phyloP scores from a whole-genome alignment of 805 yeast genomes.

The Isabelozyma heimii region DNA sequence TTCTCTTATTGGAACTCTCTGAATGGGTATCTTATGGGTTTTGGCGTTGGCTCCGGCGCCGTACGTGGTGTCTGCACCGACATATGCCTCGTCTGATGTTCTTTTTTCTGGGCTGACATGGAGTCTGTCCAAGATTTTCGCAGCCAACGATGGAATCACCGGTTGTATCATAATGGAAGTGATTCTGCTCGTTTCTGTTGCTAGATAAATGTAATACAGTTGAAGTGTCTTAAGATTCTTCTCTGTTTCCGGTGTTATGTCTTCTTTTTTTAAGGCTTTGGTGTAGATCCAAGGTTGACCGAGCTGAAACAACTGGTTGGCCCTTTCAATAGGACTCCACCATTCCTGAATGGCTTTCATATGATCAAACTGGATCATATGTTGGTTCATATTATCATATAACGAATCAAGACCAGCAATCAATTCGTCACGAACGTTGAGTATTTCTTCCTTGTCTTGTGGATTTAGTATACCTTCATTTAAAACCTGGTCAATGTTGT shows the following conservation, averaged over 20 bases:
- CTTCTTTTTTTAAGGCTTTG: slow-evolving; percentile 16
- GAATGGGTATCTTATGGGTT: slow-evolving; percentile 49
- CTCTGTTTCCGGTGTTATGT: slow-evolving; percentile 14
- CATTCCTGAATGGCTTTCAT: slow-evolving; percentile 54
- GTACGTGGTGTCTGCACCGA: slow-evolving; percentile 61
- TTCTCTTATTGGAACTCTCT: slow-evolving; percentile 20
- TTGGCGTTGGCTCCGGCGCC: slow-evolving; percentile 54
- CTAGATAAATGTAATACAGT: slow-evolving; percentile 57
- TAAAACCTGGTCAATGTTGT: slow-evolving; percentile 21
- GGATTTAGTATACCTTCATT: slow-evolving; percentile 5
- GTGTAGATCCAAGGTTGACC: slow-evolving; percentile 73
- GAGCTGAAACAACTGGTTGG: slow-evolving; percentile 66
- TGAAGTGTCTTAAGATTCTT: slow-evolving; percentile 10
- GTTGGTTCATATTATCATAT: slow-evolving; percentile 35
- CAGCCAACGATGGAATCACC: slow-evolving; percentile 66
- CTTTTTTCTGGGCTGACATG: slow-evolving; percentile 49
- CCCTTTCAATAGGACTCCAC: slow-evolving; percentile 57
- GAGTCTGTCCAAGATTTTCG: slow-evolving; percentile 57
- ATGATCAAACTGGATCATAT: slow-evolving; percentile 48
- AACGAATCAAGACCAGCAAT: slow-evolving; percentile 31
- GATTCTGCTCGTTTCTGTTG: slow-evolving; percentile 71
- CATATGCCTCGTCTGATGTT: slow-evolving; percentile 37
- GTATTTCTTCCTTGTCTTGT: slow-evolving; percentile 10
- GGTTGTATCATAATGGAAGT: slow-evolving; percentile 67
- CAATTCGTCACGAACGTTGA: slow-evolving; percentile 19